Base-by-base conservation (phyloP, 176 grass and related monocot species). In the Oryza officinalis region DNA sequence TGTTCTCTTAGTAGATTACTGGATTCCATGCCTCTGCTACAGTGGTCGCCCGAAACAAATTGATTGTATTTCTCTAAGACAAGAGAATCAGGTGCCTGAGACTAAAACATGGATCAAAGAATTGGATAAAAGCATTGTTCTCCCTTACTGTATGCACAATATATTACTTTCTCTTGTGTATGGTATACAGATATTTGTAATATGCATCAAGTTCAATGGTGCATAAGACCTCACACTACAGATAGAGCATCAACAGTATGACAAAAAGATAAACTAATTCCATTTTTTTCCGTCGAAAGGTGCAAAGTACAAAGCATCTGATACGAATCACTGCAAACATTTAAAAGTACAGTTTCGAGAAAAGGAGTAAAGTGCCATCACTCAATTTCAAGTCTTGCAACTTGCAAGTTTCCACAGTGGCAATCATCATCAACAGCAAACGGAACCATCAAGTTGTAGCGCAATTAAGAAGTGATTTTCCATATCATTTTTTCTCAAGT, bases 241-340 rank as follows among this genome's bases (percentile, higher is more conserved):
- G 8, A 61, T 1, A 25, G 28, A 38, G 18, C 72, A 45, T 67
- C 63, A 61, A 67, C 26, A 5, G 46, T 46, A 33, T 47, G 70
- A 68, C 35, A 37, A 76, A 63, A 75, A 27, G 38, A 43, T 0
- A 18, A 52, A 28, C 17, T 70, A n/a, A 75, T 63, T 46, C 57
- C 38, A 81, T 38, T 61, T 37, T 80, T 76, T 76, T 76, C n/a
- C 76, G 65, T 41, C 66, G 23, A 71, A 80, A 35, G 40, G 20
- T 67, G 45, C 67, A 41, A 63, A 71, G 83, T 38, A 65, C 10
- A 81, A 85, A 85, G 65, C 82, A 81, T 85, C 77, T 76, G 28
- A 71, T 71, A 85, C 22, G 17, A 60, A 85, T 85, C 70, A 70
- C 72, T 63, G 59, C 35, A 79, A 77, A 70, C 13, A 40, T 41